Evolutionary conservation across 108 stramenopile genomes (phyloP), one percentile per base, ranked within the genome.

Genomic region (Skeletonema costatum): DNA sequence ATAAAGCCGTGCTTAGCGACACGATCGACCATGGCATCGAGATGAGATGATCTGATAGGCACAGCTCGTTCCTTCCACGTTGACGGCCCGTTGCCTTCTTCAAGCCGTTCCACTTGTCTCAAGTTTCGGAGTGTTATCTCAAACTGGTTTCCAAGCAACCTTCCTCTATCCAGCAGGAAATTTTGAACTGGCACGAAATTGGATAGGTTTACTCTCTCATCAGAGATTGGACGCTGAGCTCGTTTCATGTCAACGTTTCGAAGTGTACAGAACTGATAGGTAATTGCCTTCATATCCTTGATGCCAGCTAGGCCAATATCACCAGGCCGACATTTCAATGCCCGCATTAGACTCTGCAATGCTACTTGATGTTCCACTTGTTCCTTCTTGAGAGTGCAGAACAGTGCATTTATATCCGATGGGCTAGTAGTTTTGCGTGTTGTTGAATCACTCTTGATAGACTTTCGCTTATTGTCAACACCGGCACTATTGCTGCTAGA

Each of bases 261-360:
- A 32, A 96, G 50, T 2, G 95, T 92, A 51, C 90, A 87, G 76
- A 92, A 96, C 42, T 96, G 95, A 63, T 88, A 92, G 0, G 95
- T 96, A 12, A 96, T 66, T n/a, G 92, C 95, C 58, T 83, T 84
- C 90, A 91, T 88, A 69, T 96, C 95, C 72, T 93, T 93, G 56
- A 91, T 93, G 1, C 95, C 95, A 3, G 91, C 95, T 16, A 91
- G 66, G 10, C 92, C 91, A 68, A 96, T 86, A 65, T 93, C 95
- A 16, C 77, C 39, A 48, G 78, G 88, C 2, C 90, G 84, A 60
- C 92, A 93, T 61, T 67, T 64, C n/a, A 96, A 41, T 31, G 71
- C 82, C 11, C 70, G 73, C 3, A 77, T 58, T 10, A 96, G 25
- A 11, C 51, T 71, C 31, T 91, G 70, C 3, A 91, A 48, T 9